Conservation (phyloP, 208 protist species). For the Leishmania tarentolae region DNA sequence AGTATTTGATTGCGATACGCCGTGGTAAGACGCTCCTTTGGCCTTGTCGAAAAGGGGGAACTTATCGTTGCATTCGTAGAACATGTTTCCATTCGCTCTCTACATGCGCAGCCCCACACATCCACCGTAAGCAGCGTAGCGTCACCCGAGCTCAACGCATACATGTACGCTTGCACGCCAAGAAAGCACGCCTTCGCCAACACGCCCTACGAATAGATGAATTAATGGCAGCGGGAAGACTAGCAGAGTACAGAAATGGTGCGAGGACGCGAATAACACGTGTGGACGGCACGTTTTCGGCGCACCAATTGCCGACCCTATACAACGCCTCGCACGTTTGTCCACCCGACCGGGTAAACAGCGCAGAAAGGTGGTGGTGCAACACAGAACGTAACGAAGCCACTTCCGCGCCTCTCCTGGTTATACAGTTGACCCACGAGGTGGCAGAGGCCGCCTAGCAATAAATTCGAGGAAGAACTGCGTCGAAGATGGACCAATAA, state of each 20-base stretch:
- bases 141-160: neutral
- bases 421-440: neutral
- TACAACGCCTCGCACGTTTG: neutral
- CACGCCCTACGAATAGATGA: neutral
- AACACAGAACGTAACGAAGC: neutral
- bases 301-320: neutral
- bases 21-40: slow-evolving; percentile 15
- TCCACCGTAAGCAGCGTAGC: neutral
- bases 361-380: neutral
- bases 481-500: neutral
- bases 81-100: slow-evolving; percentile 10
- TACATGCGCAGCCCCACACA: neutral
- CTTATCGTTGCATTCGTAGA: slow-evolving; percentile 11
- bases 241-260: neutral
- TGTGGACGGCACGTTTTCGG: neutral
- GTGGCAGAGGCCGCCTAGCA: neutral
- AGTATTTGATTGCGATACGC: slow-evolving; percentile 2
- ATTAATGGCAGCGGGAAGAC: neutral
- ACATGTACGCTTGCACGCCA: neutral
- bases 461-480: too few relatives aligned
- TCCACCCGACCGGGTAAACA: neutral
- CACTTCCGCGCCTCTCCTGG: neutral
- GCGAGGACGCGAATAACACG: too few relatives aligned
- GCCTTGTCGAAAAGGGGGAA: slow-evolving; percentile 14
- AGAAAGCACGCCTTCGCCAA: neutral